Base-by-base conservation (phyloP, 202 grass and related monocot species). In the Alloteropsis angusta region DNA sequence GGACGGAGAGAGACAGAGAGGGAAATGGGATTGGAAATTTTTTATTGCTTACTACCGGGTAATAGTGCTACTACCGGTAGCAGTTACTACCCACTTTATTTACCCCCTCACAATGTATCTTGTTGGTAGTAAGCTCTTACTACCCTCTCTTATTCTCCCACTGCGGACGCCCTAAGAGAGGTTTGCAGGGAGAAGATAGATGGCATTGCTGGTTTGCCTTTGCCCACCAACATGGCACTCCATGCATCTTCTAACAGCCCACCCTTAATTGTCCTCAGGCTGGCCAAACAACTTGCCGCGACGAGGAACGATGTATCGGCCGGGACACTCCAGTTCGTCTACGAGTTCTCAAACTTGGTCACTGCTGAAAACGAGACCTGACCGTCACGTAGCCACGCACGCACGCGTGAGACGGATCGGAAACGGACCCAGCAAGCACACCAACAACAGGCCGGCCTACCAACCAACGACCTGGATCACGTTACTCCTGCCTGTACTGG, bases 341-440 rank as follows among this genome's bases (percentile, higher is more conserved):
- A 66, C 42, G 67, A 79, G 32, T 43, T 42, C 34, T 38, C 85
- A 79, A 78, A 68, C 42, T 5, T 36, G 18, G 32, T 79, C 5
- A 79, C 59, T 26, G 41, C 74, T 26, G 85, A 83, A 46, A 84
- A 74, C 54, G 62, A 88, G 1, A 11, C 12, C 12, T 16, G 53
- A 9, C 25, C 12, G 6, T 28, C 58, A 35, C 17, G 43, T 36
- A 32, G 12, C 1, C 23, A 23, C 5, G 3, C 23, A 23, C 5
- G 21, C 39, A 16, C 39, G 15, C 30, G 8, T 7, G 1, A 2
- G 75, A 16, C 10, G 5, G 7, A 23, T 9, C 10, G 5, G 7
- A 23, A 28, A 41, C 17, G 43, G 36, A 22, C 45, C n/a, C 11
- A 43, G n/a, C n/a, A n/a, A n/a, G n/a, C n/a, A 14, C 53, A 18